A percentile compares a stretch with the other conserved stretches of the same genome.
Evolutionary conservation across 1,284 basidiomycete species (phyloP).

Genomic region (Malassezia vespertilionis): DNA sequence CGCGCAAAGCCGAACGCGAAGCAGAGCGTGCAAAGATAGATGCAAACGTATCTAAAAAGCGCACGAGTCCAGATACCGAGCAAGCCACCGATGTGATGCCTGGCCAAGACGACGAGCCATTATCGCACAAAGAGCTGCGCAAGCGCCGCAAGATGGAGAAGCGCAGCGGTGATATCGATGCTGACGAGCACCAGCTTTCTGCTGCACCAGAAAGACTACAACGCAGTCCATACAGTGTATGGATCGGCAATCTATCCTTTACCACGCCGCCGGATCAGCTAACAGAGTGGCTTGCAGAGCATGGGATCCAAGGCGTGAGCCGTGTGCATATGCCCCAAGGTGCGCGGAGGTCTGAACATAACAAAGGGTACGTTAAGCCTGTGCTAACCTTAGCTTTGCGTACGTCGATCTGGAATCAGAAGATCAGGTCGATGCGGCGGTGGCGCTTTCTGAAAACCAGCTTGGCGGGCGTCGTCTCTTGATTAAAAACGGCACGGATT

Average conservation of each 20-base stretch:
- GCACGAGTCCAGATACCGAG: not conserved
- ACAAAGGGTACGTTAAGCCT: conserved; percentile 50
- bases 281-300: conserved; percentile 30
- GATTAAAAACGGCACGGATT: conserved; percentile 71
- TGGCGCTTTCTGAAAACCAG: conserved; percentile 67
- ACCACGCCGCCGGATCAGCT: conserved; percentile 28
- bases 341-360: conserved; percentile 49
- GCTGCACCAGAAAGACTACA: conserved; percentile 1
- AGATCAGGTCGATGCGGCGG: conserved; percentile 63
- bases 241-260: conserved; percentile 45
- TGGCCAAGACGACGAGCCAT: conserved; percentile 56
- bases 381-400: conserved; percentile 60
- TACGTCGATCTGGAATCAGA: conserved; percentile 82
- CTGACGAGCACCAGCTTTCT: conserved; percentile 8
- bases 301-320: conserved; percentile 48
- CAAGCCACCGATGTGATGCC: not conserved
- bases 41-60: not conserved
- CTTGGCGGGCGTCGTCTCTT: conserved; percentile 76
- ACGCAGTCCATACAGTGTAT: conserved; percentile 57
- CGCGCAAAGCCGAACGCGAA: conserved; percentile 19
- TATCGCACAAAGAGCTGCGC: conserved; percentile 41
- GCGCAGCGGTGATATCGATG: not conserved
- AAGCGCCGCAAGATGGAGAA: conserved; percentile 29
- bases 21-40: not conserved
- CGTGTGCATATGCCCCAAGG: conserved; percentile 53